Evolutionary conservation across 2,329 filamentous ascomycete genomes (phyloP).

Genomic region (Amphichorda felina): DNA sequence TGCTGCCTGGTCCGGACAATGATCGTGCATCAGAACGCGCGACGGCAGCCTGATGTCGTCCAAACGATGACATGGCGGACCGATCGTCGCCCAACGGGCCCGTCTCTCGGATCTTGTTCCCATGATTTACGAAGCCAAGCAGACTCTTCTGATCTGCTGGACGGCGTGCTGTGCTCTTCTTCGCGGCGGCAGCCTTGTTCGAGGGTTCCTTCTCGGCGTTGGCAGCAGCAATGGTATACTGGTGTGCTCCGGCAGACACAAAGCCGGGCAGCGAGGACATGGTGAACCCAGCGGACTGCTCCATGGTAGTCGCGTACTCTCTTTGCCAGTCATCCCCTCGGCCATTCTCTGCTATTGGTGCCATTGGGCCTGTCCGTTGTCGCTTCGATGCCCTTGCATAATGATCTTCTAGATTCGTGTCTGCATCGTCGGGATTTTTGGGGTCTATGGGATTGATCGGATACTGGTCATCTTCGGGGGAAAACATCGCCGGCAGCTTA

Average conservation of each 20-base stretch:
- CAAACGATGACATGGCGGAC: conserved; percentile 8
- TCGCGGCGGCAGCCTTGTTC: conserved; percentile 7
- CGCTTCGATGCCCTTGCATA: conserved; percentile 14
- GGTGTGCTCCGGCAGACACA: conserved; percentile 47
- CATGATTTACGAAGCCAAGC: conserved; percentile 22
- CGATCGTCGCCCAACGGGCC: conserved; percentile 5
- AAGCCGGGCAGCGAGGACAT: conserved; percentile 46
- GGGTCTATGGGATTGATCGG: conserved; percentile 47
- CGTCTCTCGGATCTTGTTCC: conserved; percentile 8
- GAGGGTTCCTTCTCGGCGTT: conserved; percentile 5
- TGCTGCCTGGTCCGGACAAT: conserved; percentile 8
- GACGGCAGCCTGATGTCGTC: conserved; percentile 13
- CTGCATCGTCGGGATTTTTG: conserved; percentile 13
- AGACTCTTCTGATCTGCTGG: conserved; percentile 28
- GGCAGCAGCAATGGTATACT: conserved; percentile 20
- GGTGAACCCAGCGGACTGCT: conserved; percentile 44
- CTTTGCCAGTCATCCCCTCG: conserved; percentile 25
- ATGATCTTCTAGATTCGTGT: conserved; percentile 7
- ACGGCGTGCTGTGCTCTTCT: conserved; percentile 17
- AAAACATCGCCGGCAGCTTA: conserved; percentile 38
- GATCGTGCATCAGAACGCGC: conserved; percentile 9
- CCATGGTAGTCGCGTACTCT: conserved; percentile 50
- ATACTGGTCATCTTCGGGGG: conserved; percentile 55
- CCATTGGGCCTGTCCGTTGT: conserved; percentile 12
- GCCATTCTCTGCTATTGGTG: conserved; percentile 2